phyloP scores from a whole-genome alignment of 257 asterid genomes.

The Gentiana dahurica region DNA sequence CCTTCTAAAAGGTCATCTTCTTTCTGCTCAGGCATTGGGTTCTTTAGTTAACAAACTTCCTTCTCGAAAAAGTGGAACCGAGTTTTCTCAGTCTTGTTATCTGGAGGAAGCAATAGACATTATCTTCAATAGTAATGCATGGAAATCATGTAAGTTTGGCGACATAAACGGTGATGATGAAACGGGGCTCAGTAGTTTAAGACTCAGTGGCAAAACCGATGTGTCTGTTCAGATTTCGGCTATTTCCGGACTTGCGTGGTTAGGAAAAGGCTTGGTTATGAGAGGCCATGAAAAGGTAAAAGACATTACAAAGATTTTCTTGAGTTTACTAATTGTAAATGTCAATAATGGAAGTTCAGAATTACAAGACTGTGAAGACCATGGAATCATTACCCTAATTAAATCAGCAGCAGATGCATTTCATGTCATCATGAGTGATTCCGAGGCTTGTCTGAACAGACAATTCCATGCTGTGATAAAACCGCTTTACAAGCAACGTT shows the following conservation, averaged over 20 bases:
- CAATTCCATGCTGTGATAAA: slow-evolving; percentile 59
- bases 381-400: slow-evolving; percentile 39
- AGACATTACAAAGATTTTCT: slow-evolving; percentile 52
- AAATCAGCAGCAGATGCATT: slow-evolving; percentile 82
- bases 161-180: slow-evolving; percentile 15
- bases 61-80: slow-evolving; percentile 22
- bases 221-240: slow-evolving; percentile 26
- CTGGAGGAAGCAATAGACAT: slow-evolving; percentile 55
- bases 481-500: slow-evolving; percentile 94
- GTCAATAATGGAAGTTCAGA: slow-evolving; percentile 17
- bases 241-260: slow-evolving; percentile 82
- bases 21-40: slow-evolving; percentile 95
- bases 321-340: slow-evolving; percentile 44
- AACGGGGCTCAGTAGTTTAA: slow-evolving; percentile 29
- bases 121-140: slow-evolving; percentile 29
- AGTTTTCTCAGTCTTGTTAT: slow-evolving; percentile 23
- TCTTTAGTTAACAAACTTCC: slow-evolving; percentile 89
- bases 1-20: slow-evolving; percentile 62
- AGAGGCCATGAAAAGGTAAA: slow-evolving; percentile 89
- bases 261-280: slow-evolving; percentile 90
- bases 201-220: slow-evolving; percentile 19
- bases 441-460: slow-evolving; percentile 68
- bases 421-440: slow-evolving; percentile 74
- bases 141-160: slow-evolving; percentile 22
- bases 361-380: slow-evolving; percentile 25